Percentiles rank a stretch among this genome's conserved stretches.
These are phyloP conservation scores for Aspergillus pseudoterreus DNA, from an alignment of 2,329 filamentous ascomycete species.

Conservation along the genomic window DNA sequence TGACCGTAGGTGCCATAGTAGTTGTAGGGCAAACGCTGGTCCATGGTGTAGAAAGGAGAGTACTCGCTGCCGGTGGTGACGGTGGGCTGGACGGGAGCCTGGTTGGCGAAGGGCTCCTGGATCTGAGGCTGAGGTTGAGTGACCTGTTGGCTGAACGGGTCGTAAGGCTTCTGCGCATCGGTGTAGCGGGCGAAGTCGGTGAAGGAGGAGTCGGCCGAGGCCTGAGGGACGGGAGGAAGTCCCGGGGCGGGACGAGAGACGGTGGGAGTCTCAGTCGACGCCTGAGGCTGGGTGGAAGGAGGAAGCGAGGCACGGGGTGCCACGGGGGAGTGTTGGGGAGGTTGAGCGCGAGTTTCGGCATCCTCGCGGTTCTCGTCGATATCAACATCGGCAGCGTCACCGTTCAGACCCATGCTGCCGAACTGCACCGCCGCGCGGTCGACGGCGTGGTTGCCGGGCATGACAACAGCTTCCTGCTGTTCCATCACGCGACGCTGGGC, in stretches of 20 bases:
- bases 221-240: slow-evolving; percentile 57
- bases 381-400: slow-evolving; percentile 56
- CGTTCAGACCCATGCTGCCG: slow-evolving; percentile 87
- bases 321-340: slow-evolving; percentile 87
- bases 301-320: slow-evolving; percentile 83
- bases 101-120: slow-evolving; percentile 55
- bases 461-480: slow-evolving; percentile 95
- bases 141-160: slow-evolving; percentile 77
- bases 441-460: slow-evolving; percentile 94
- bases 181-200: slow-evolving; percentile 54
- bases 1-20: slow-evolving; percentile 64
- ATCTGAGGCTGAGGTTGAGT: slow-evolving; percentile 59
- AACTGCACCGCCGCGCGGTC: slow-evolving; percentile 93
- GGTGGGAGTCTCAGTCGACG: slow-evolving; percentile 36
- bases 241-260: slow-evolving; percentile 60
- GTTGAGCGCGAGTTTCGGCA: slow-evolving; percentile 87
- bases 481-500: slow-evolving; percentile 85
- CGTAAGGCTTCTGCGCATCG: slow-evolving; percentile 73
- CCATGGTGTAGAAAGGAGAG: slow-evolving; percentile 79
- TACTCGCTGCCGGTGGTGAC: slow-evolving; percentile 66
- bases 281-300: slow-evolving; percentile 50
- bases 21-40: slow-evolving; percentile 71
- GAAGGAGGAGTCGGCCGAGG: slow-evolving; percentile 47
- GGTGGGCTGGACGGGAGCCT: slow-evolving; percentile 57
- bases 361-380: slow-evolving; percentile 94